Conservation (phyloP, 768 basidiomycete genomes). For the Russula vinacea region DNA sequence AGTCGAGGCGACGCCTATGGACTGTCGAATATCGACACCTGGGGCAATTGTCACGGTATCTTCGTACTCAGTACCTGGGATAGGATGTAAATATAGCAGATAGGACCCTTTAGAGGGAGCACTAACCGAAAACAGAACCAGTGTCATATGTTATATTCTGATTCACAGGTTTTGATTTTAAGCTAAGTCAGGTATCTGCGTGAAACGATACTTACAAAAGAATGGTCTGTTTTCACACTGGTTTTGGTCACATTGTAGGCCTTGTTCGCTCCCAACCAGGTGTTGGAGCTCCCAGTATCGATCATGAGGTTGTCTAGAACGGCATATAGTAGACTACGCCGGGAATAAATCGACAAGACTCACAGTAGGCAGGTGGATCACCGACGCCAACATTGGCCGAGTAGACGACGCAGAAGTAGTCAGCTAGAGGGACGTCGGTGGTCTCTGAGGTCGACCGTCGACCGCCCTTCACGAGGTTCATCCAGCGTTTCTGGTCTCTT, state of each 20-base stretch:
- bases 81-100: background rate
- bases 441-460: background rate
- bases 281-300: slow-evolving; percentile 71
- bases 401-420: slow-evolving; percentile 46
- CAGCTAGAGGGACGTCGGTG: slow-evolving; percentile 41
- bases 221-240: slow-evolving; percentile 44
- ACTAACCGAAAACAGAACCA: slow-evolving; percentile 46
- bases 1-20: slow-evolving; percentile 57
- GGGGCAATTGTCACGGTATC: slow-evolving; percentile 55
- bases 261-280: slow-evolving; percentile 58
- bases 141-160: too few species aligned
- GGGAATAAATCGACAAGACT: slow-evolving; percentile 22
- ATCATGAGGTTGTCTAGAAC: slow-evolving; percentile 50
- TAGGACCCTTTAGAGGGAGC: background rate
- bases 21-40: slow-evolving; percentile 51
- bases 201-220: slow-evolving; percentile 38
- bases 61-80: slow-evolving; percentile 35
- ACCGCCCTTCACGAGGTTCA: too few species aligned
- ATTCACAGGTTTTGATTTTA: too few species aligned
- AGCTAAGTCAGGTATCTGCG: background rate
- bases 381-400: slow-evolving; percentile 46
- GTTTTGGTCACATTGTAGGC: slow-evolving; percentile 50
- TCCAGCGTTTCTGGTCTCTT: too few species aligned
- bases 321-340: slow-evolving; percentile 3
- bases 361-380: slow-evolving; percentile 52